Conservation (phyloP, 192 early-diverging fungal species). For the Coemansia sp. region DNA sequence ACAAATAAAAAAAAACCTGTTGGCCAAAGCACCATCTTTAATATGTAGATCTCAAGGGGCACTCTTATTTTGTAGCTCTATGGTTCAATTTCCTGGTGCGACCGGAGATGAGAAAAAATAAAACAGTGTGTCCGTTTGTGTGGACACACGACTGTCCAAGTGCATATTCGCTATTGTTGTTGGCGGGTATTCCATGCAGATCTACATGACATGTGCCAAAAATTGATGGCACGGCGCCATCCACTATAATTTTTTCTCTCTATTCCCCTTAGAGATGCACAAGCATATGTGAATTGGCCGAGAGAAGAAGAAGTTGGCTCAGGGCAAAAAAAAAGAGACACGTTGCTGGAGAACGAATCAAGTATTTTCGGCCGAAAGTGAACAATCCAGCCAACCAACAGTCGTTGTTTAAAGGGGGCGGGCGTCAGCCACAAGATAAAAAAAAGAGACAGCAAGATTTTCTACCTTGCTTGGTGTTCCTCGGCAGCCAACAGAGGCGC, state of each 20-base stretch:
- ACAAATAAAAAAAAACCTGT: not conserved
- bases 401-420: not conserved
- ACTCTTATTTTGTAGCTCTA: not conserved
- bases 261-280: not conserved
- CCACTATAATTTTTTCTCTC: not conserved
- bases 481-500: not conserved
- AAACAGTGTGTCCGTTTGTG: not conserved
- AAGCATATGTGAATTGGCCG: not conserved
- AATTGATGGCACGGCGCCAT: constrained; percentile 11
- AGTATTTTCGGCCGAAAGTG: not conserved
- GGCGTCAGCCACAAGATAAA: not conserved
- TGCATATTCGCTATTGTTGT: constrained; percentile 3
- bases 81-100: not conserved
- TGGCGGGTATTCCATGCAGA: constrained; percentile 5
- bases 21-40: not conserved
- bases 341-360: not conserved
- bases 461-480: not conserved
- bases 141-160: constrained; percentile 2
- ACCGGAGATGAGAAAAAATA: not conserved
- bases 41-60: constrained; percentile 9
- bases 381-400: not conserved
- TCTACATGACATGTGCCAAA: constrained; percentile 9
- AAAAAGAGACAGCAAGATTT: not conserved
- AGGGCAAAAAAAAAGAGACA: not conserved
- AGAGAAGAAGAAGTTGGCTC: not conserved